Percentiles rank a stretch among this genome's conserved stretches.
phyloP scores from a whole-genome alignment of 148 eudicot species.

The Tetragonia tetragonoides region DNA sequence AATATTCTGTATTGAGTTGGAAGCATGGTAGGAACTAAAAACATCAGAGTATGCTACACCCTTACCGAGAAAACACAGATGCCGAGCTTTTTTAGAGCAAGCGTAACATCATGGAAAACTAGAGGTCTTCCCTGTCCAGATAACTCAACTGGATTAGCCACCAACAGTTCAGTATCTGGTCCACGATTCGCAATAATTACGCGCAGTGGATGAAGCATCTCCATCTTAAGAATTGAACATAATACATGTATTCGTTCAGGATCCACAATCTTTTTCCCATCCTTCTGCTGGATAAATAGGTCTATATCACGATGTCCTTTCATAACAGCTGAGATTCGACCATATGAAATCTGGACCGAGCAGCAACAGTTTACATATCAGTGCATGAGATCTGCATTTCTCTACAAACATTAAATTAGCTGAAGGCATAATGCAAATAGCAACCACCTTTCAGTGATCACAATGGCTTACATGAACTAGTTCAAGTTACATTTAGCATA shows the following conservation, averaged over 20 bases:
- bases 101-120: conserved; percentile 74
- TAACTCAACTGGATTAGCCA: conserved; percentile 82
- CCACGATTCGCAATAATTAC: conserved; percentile 75
- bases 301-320: conserved; percentile 70
- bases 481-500: neutral
- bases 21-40: neutral
- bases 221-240: conserved; percentile 60
- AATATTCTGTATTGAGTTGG: neutral
- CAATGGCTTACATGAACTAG: neutral
- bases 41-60: neutral
- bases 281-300: conserved; percentile 60
- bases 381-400: conserved; percentile 6
- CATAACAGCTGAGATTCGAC: conserved; percentile 56
- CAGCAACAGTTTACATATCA: conserved; percentile 3
- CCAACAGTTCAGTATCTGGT: conserved; percentile 82
- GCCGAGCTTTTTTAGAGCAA: conserved; percentile 68
- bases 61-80: conserved; percentile 84
- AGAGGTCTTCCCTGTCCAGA: conserved; percentile 75
- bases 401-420: conserved; percentile 7
- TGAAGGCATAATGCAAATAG: conserved; percentile 12
- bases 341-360: conserved; percentile 56
- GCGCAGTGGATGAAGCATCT: conserved; percentile 82
- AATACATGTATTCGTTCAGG: conserved; percentile 50
- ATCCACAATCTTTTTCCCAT: conserved; percentile 73
- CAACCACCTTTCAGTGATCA: conserved; percentile 3